Percentiles rank a stretch among this genome's conserved stretches.
Conservation (phyloP, 139 green algal genomes). For the Chlorella sp. region DNA sequence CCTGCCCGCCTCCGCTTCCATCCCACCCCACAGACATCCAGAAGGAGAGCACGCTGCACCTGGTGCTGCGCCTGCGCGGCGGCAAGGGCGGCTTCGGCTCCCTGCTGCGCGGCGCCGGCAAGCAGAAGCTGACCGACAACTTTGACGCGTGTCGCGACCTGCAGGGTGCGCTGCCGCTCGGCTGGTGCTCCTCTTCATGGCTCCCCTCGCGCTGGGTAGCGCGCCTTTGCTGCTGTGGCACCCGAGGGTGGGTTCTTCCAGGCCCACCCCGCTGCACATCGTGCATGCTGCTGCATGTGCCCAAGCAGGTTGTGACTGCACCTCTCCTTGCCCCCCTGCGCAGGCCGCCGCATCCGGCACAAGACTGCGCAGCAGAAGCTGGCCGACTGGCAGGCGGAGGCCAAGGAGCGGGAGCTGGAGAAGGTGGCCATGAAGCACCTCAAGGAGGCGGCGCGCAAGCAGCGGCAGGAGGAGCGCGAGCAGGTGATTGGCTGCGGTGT, state of each 20-base stretch:
- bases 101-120: slow-evolving; percentile 88
- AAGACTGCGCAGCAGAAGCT: slow-evolving; percentile 82
- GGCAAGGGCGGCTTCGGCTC: slow-evolving; percentile 98
- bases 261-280: too few species aligned
- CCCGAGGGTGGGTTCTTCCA: too few species aligned
- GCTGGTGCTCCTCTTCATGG: too few species aligned
- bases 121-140: slow-evolving; percentile 89
- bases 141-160: slow-evolving; percentile 95
- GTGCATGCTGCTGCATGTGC: too few species aligned
- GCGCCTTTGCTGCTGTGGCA: too few species aligned
- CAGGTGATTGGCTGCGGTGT: slow-evolving; percentile 42
- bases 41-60: slow-evolving; percentile 93
- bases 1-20: not conserved
- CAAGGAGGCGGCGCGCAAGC: slow-evolving; percentile 72
- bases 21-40: not conserved
- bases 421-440: slow-evolving; percentile 80
- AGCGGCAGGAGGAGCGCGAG: slow-evolving; percentile 47
- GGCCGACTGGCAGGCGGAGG: slow-evolving; percentile 79
- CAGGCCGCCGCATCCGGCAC: slow-evolving; percentile 37
- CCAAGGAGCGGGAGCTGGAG: slow-evolving; percentile 86
- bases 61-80: slow-evolving; percentile 95
- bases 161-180: slow-evolving; percentile 44
- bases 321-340: not conserved
- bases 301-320: not conserved
- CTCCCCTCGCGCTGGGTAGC: too few species aligned